These are phyloP conservation scores for Phytophthora foliorum DNA, from an alignment of 352 stramenopile species.

Conservation along the genomic window DNA sequence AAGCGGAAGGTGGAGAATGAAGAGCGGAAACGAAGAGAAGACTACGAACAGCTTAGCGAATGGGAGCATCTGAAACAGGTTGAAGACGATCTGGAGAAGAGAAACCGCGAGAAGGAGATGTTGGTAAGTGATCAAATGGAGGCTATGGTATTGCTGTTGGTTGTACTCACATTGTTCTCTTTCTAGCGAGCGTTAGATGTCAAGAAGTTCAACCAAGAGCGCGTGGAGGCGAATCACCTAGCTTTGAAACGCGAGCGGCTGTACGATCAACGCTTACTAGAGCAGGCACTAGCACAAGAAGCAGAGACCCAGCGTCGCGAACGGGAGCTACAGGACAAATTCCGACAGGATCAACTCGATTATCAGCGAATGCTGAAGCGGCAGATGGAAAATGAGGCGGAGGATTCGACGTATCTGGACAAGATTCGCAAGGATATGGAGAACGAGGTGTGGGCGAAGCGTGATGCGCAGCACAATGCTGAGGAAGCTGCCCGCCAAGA, in stretches of 20 bases:
- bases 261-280: slow-evolving; percentile 70
- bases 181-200: slow-evolving; percentile 70
- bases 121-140: slow-evolving; percentile 27
- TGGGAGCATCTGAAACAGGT: slow-evolving; percentile 71
- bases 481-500: slow-evolving; percentile 81
- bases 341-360: slow-evolving; percentile 77
- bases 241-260: slow-evolving; percentile 65
- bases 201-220: slow-evolving; percentile 80
- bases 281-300: slow-evolving; percentile 69
- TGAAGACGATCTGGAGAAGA: slow-evolving; percentile 68
- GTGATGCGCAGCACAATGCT: slow-evolving; percentile 72
- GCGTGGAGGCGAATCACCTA: slow-evolving; percentile 55
- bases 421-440: slow-evolving; percentile 88
- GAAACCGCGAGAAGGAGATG: slow-evolving; percentile 66
- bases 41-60: slow-evolving; percentile 63
- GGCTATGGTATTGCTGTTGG: neutral
- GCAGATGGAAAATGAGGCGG: slow-evolving; percentile 80
- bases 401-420: slow-evolving; percentile 73
- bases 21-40: slow-evolving; percentile 54
- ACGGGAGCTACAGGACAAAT: slow-evolving; percentile 68
- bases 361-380: slow-evolving; percentile 79
- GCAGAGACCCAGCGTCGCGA: slow-evolving; percentile 67
- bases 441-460: slow-evolving; percentile 79
- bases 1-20: slow-evolving; percentile 52
- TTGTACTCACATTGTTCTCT: slow-evolving; percentile 2